A percentile compares a stretch with the other conserved stretches of the same genome.
These are phyloP conservation scores for Simplicillium sp. DNA, from an alignment of 2,329 filamentous ascomycete species.

Conservation along the genomic window DNA sequence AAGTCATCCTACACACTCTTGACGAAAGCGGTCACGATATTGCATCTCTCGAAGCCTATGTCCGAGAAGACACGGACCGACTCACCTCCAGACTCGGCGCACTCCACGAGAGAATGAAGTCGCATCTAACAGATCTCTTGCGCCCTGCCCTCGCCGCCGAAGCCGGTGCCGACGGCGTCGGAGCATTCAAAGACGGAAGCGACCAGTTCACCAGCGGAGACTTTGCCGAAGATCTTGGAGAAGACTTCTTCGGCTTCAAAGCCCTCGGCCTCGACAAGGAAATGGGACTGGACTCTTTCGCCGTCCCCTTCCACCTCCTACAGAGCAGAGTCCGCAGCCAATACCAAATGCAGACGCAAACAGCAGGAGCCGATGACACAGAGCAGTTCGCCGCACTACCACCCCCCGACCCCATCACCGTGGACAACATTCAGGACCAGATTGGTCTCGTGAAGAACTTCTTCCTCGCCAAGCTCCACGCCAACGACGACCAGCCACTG, in stretches of 20 bases:
- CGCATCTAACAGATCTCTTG: slow-evolving; percentile 83
- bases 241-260: slow-evolving; percentile 98
- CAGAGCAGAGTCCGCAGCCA: slow-evolving; percentile 83
- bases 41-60: slow-evolving; percentile 73
- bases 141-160: slow-evolving; percentile 74
- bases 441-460: slow-evolving; percentile 86
- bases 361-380: slow-evolving; percentile 47
- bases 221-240: slow-evolving; percentile 93
- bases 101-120: slow-evolving; percentile 92
- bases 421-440: slow-evolving; percentile 66
- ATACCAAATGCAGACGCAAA: slow-evolving; percentile 65
- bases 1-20: slow-evolving; percentile 78
- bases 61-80: slow-evolving; percentile 88
- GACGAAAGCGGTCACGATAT: slow-evolving; percentile 77
- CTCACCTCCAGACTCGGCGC: slow-evolving; percentile 67
- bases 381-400: slow-evolving; percentile 59
- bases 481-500: slow-evolving; percentile 70
- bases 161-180: slow-evolving; percentile 71
- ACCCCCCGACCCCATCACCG: slow-evolving; percentile 67
- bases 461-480: slow-evolving; percentile 81
- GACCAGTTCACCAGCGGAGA: slow-evolving; percentile 96
- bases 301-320: slow-evolving; percentile 86
- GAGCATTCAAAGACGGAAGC: slow-evolving; percentile 90
- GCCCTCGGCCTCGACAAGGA: slow-evolving; percentile 88
- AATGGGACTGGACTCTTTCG: slow-evolving; percentile 77